phyloP scores from a whole-genome alignment of 108 stramenopile genomes.

The Pseudonitzschia pungens region DNA sequence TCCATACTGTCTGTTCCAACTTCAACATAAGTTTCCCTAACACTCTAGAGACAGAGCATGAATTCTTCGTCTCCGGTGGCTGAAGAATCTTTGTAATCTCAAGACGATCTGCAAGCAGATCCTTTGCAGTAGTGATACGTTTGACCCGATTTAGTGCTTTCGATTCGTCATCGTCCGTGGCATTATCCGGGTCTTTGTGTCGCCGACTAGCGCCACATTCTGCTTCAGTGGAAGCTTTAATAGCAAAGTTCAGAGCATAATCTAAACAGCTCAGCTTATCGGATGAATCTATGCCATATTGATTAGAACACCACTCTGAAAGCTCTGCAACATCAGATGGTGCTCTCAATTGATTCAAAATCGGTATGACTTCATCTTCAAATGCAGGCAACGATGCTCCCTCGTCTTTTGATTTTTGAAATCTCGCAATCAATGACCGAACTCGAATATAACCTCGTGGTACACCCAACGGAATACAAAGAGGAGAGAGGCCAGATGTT shows the following conservation, averaged over 20 bases:
- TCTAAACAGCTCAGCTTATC: conserved; percentile 73
- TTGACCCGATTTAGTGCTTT: conserved; percentile 61
- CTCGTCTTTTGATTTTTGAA: conserved; percentile 36
- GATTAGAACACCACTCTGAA: conserved; percentile 76
- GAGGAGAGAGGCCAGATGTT: conserved; percentile 63
- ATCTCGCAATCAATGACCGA: conserved; percentile 54
- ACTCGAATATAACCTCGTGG: conserved; percentile 79
- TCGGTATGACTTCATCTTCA: conserved; percentile 57
- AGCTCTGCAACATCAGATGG: conserved; percentile 62
- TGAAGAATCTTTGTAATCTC: conserved; percentile 55
- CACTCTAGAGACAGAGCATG: conserved; percentile 13
- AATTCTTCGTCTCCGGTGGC: conserved; percentile 17
- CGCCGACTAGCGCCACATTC: conserved; percentile 32
- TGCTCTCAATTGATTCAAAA: conserved; percentile 52
- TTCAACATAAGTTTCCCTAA: conserved; percentile 27
- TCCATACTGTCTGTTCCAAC: conserved; percentile 36
- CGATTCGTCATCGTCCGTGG: conserved; percentile 25
- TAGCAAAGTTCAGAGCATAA: conserved; percentile 59
- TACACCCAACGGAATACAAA: conserved; percentile 66
- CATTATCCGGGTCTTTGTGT: background rate
- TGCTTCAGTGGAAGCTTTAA: conserved; percentile 65
- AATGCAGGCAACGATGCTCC: conserved; percentile 57
- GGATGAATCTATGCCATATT: conserved; percentile 44
- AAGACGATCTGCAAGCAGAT: conserved; percentile 66
- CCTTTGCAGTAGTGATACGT: conserved; percentile 53